phyloP scores from a whole-genome alignment of 768 basidiomycete species.

The Lactarius akahatsu region DNA sequence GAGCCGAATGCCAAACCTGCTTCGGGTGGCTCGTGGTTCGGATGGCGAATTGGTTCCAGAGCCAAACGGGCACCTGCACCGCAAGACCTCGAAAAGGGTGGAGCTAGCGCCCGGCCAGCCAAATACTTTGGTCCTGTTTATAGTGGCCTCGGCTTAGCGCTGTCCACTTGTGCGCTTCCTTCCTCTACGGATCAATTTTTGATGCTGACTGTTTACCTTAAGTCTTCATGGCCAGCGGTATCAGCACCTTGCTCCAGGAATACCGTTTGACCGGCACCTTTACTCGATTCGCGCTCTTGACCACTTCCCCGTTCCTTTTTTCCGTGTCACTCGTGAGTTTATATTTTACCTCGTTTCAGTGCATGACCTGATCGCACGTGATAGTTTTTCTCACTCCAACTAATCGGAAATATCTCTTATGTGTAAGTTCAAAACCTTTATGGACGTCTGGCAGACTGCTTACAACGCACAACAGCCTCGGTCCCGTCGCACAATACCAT shows the following conservation, averaged over 20 bases:
- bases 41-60: conserved; percentile 35
- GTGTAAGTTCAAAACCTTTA: conserved; percentile 44
- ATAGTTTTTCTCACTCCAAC: conserved; percentile 74
- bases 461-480: conserved; percentile 46
- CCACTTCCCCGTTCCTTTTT: conserved; percentile 66
- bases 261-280: conserved; percentile 63
- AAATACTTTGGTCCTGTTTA: conserved; percentile 72
- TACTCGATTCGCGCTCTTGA: conserved; percentile 63
- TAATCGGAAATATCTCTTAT: conserved; percentile 62
- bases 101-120: conserved; percentile 37
- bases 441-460: neutral
- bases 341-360: neutral
- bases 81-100: conserved; percentile 53
- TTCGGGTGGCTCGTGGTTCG: conserved; percentile 30
- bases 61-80: conserved; percentile 29
- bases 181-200: neutral
- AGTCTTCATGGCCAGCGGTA: conserved; percentile 72
- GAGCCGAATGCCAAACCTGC: conserved; percentile 17
- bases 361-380: neutral
- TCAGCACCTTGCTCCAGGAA: conserved; percentile 60
- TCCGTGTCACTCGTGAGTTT: conserved; percentile 68
- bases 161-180: conserved; percentile 56
- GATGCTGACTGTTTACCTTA: neutral
- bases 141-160: conserved; percentile 62
- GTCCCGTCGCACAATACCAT: conserved; percentile 82